Conservation (phyloP, 1,284 basidiomycete species). For the Entoloma clypeatum region DNA sequence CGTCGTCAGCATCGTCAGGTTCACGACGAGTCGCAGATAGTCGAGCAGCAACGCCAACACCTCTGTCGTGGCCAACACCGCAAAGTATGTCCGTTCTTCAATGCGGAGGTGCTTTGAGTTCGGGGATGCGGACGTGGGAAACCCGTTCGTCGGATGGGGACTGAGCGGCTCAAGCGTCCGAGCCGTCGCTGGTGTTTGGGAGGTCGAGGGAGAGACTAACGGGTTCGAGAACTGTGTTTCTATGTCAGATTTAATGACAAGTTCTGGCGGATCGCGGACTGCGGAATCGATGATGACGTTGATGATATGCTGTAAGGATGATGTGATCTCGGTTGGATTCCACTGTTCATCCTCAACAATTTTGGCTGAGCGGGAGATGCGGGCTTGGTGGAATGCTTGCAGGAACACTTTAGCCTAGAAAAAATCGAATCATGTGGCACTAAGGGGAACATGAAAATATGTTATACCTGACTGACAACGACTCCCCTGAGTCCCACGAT, state of each 20-base stretch:
- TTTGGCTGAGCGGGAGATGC: conserved; percentile 81
- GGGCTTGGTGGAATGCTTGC: conserved; percentile 79
- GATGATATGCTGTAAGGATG: conserved; percentile 65
- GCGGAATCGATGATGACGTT: conserved; percentile 79
- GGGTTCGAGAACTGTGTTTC: conserved; percentile 25
- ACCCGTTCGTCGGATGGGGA: conserved; percentile 13
- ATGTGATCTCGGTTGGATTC: conserved; percentile 75
- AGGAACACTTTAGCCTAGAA: conserved; percentile 83
- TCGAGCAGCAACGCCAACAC: conserved; percentile 77
- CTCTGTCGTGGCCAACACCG: conserved; percentile 83
- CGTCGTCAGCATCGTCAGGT: conserved; percentile 84
- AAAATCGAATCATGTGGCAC: conserved; percentile 4
- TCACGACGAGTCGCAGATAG: conserved; percentile 87
- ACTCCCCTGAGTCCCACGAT: conserved; percentile 87
- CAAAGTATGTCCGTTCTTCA: conserved; percentile 80
- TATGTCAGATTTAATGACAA: conserved; percentile 41
- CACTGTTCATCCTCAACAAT: conserved; percentile 91
- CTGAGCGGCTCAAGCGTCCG: conserved; percentile 2
- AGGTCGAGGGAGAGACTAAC: conserved; percentile 24
- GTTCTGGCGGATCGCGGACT: conserved; percentile 74
- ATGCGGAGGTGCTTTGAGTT: conserved; percentile 74
- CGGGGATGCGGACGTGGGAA: conserved; percentile 20
- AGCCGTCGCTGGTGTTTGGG: conserved; percentile 18
- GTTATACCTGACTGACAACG: conserved; percentile 77
- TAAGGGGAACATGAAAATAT: conserved; percentile 2